These are phyloP conservation scores for Chlamydomonas reinhardtii DNA, from an alignment of 163 green algal genomes.

Conservation along the genomic window DNA sequence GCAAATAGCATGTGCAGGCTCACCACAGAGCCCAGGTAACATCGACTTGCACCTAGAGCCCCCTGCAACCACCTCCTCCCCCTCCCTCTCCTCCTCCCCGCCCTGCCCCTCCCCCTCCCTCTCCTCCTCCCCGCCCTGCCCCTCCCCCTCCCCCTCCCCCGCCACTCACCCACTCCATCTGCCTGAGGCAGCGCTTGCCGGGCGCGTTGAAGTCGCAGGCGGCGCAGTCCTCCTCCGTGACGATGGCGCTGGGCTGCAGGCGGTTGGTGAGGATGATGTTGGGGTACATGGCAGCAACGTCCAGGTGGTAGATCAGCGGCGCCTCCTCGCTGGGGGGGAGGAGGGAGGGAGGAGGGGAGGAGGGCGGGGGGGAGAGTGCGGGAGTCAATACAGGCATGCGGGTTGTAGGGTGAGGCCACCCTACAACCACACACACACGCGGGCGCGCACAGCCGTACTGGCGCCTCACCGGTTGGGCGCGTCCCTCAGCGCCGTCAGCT, in stretches of 20 bases:
- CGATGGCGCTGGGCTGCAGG: conserved; percentile 91
- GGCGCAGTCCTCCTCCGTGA: conserved; percentile 96
- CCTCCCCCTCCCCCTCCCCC: too few relatives aligned
- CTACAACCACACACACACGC: too few relatives aligned
- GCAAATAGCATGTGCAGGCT: too few relatives aligned
- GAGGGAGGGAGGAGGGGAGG: not conserved
- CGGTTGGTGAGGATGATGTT: conserved; percentile 99
- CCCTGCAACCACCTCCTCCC: too few relatives aligned
- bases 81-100: too few relatives aligned
- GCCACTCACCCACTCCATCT: conserved; percentile 96
- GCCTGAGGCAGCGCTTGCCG: conserved; percentile 94
- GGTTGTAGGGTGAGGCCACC: too few relatives aligned
- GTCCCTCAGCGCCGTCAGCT: conserved; percentile 83
- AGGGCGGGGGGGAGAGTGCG: not conserved
- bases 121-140: not conserved
- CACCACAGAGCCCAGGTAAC: too few relatives aligned
- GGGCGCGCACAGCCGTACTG: too few relatives aligned
- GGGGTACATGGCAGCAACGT: conserved; percentile 99
- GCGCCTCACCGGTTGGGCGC: conserved; percentile 68
- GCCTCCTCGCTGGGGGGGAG: conserved; percentile 79
- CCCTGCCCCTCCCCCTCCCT: not conserved
- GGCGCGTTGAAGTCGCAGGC: conserved; percentile 98
- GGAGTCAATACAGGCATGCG: too few relatives aligned
- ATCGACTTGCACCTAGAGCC: too few relatives aligned
- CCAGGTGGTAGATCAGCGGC: conserved; percentile 98